Evolutionary conservation across 352 stramenopile species (phyloP), one percentile per base, ranked within the genome.

Genomic region (Paralagenidium karlingii): DNA sequence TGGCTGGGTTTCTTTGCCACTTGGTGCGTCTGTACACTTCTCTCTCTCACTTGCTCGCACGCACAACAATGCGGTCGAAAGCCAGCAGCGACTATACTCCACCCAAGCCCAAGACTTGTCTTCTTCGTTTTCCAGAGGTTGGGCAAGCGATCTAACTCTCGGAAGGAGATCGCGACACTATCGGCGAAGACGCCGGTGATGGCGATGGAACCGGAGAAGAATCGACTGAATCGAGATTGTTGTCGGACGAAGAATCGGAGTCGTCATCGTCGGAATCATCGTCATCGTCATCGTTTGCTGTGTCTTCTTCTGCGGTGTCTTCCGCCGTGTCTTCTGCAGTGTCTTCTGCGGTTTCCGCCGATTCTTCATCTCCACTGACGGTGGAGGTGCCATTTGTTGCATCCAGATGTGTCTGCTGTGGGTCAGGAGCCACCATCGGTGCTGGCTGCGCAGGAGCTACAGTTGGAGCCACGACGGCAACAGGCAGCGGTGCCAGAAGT

Each of bases 101-200:
- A n/a, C n/a, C n/a, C n/a, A n/a, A n/a, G n/a, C n/a, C n/a, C n/a
- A n/a, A n/a, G n/a, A n/a, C n/a, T n/a, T n/a, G n/a, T n/a, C n/a
- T n/a, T n/a, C n/a, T n/a, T n/a, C n/a, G n/a, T n/a, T n/a, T n/a
- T n/a, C n/a, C n/a, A n/a, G n/a, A n/a, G n/a, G n/a, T n/a, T n/a
- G n/a, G n/a, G n/a, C n/a, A n/a, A n/a, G n/a, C n/a, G n/a, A n/a
- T n/a, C n/a, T n/a, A n/a, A n/a, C n/a, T n/a, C n/a, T n/a, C n/a
- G 1, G 68, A 83, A 13, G 71, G 56, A 28, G 68, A 82, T 25
- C 47, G 59, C 13, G 71, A 86, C 55, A 69, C 58, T 46, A 75
- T 63, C 8, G 63, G 63, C 2, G 66, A 80, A 21, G 66, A 68
- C 32, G 66, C 53, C 1, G 71, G 67, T 5, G 67, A 81, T 11